Evolutionary conservation across 2,329 filamentous ascomycete genomes (phyloP).

Genomic region (Cladophialophora bantiana): DNA sequence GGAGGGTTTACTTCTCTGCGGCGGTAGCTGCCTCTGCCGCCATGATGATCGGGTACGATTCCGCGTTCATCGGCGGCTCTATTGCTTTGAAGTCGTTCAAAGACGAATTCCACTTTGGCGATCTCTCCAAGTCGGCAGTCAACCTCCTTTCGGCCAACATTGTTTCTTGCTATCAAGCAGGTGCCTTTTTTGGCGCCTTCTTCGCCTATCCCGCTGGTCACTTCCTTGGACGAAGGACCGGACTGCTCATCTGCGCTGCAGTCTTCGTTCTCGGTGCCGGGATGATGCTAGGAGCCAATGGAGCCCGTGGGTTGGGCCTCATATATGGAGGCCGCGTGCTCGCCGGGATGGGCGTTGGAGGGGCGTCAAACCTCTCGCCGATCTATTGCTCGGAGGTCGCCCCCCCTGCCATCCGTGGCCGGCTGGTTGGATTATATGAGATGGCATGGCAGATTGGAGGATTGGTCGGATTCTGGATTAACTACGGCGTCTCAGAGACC

Average conservation of each 20-base stretch:
- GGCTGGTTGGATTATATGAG: slow-evolving; percentile 66
- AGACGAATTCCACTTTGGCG: slow-evolving; percentile 69
- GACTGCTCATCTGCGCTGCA: slow-evolving; percentile 65
- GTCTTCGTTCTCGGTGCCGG: slow-evolving; percentile 75
- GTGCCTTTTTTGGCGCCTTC: slow-evolving; percentile 81
- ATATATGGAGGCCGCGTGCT: slow-evolving; percentile 65
- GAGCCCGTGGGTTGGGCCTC: slow-evolving; percentile 66
- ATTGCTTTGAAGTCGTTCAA: slow-evolving; percentile 73
- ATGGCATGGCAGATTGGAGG: slow-evolving; percentile 63
- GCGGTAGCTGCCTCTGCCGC: slow-evolving; percentile 63
- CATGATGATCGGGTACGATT: slow-evolving; percentile 70
- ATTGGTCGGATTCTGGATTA: slow-evolving; percentile 60
- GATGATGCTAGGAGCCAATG: slow-evolving; percentile 72
- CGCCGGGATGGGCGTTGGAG: slow-evolving; percentile 64
- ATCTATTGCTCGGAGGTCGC: slow-evolving; percentile 67
- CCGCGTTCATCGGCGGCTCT: slow-evolving; percentile 80
- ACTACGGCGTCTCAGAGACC: slow-evolving; percentile 61
- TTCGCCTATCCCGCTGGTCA: slow-evolving; percentile 71
- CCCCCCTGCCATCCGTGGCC: slow-evolving; percentile 65
- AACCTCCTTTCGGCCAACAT: slow-evolving; percentile 75
- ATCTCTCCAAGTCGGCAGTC: slow-evolving; percentile 57
- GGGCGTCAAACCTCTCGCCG: slow-evolving; percentile 63
- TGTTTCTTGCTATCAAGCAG: slow-evolving; percentile 81
- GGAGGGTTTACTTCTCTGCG: slow-evolving; percentile 63
- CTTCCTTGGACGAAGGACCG: slow-evolving; percentile 71